Base-by-base conservation (phyloP, 345 rosid genomes). In the Excoecaria agallocha region DNA sequence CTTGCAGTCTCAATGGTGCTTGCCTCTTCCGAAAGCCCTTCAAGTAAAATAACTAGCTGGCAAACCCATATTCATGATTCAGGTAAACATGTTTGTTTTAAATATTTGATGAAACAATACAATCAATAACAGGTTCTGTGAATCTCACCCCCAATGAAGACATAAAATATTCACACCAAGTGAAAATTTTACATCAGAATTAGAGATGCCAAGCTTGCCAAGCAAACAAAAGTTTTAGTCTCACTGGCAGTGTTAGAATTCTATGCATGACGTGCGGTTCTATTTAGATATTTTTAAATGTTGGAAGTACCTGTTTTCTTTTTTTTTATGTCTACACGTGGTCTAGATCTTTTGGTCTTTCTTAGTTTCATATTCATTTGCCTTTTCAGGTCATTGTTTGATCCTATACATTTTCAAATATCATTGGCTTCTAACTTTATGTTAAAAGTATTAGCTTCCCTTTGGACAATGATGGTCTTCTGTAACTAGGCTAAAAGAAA, bases 391-490 rank as follows among this genome's bases (percentile, higher is more conserved):
- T 52, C 39, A 30, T 12, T 6, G 41, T 43, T 48, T 41, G 10
- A 24, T 65, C 5, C 52, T 45, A 19, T 39, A 48, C 6, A 1
- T 51, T 62, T 39, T 13, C 56, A 30, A 19, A 17, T 52, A 24
- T 50, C 62, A 69, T 69, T 12, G 51, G 49, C 45, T 50, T 60
- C 56, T 49, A 22, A 13, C 17, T 76, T 43, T 37, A 6, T 63
- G 39, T 56, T 43, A 30, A 35, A 46, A 20, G 15, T 4, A 4
- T 50, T 12, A 19, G 12, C 48, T 11, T 38, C 51, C 11, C 52
- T 68, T 45, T 50, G 41, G 50, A 69, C 22, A 9, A 19, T 71
- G 60, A 66, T 56, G 38, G 17, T 57, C 41, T 56, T 50, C 13
- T 63, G 43, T 8, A 30, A 19, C 45, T 60, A 7, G 41, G 66